Conservation (phyloP, 1,139 yeast genomes). For the Williopsis jadinii region DNA sequence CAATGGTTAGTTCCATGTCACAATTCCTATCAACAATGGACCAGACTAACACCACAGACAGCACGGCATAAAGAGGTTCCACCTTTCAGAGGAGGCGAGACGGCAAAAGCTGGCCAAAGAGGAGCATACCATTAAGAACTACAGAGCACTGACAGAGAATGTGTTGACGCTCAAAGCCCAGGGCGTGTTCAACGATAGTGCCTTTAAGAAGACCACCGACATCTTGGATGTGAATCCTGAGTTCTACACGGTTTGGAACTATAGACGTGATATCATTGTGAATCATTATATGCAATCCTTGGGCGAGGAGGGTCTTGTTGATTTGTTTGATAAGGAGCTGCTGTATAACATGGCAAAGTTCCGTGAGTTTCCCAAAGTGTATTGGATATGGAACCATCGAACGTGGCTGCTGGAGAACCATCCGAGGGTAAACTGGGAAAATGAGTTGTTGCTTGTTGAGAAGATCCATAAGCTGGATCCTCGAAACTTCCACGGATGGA, state of each 20-base stretch:
- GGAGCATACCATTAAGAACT: constrained; percentile 43
- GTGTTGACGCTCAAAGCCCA: constrained; percentile 35
- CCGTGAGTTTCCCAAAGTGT: constrained; percentile 73
- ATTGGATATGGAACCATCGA: constrained; percentile 96
- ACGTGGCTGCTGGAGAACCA: constrained; percentile 66
- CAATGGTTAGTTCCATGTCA: too few relatives aligned
- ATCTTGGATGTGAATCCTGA: constrained; percentile 73
- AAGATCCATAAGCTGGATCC: constrained; percentile 66
- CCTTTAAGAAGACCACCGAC: constrained; percentile 47
- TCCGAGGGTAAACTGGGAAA: constrained; percentile 54
- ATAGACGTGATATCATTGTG: constrained; percentile 63
- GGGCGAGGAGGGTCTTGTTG: constrained; percentile 11
- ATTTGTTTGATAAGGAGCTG: constrained; percentile 52
- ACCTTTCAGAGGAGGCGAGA: constrained; percentile 50
- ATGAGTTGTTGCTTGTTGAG: constrained; percentile 62
- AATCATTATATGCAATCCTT: constrained; percentile 21
- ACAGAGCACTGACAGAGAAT: constrained; percentile 38
- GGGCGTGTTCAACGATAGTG: constrained; percentile 30
- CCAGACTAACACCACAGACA: constrained; percentile 6
- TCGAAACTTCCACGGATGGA: constrained; percentile 95
- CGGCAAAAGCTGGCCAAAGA: constrained; percentile 50
- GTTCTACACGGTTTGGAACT: constrained; percentile 86
- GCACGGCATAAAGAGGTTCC: constrained; percentile 70
- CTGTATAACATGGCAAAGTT: constrained; percentile 52
- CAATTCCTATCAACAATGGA: too few relatives aligned